Percentiles rank a stretch among this genome's conserved stretches.
These are phyloP conservation scores for Trichocladium uniseriatum DNA, from an alignment of 495 filamentous ascomycete species.

Conservation along the genomic window DNA sequence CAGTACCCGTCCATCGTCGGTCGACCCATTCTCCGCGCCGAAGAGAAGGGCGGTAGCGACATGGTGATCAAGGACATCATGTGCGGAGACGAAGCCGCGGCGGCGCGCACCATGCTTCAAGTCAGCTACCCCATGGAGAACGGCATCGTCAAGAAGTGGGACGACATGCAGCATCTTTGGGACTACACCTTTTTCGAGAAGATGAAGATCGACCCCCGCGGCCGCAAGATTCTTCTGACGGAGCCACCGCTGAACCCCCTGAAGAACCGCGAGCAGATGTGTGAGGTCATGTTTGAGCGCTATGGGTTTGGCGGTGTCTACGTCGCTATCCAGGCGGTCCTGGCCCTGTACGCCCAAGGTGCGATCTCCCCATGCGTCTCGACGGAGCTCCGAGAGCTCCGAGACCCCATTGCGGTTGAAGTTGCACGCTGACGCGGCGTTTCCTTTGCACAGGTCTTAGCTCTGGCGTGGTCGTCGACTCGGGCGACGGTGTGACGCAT, in stretches of 20 bases:
- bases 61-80: constrained; percentile 94
- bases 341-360: constrained; percentile 97
- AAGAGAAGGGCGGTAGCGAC: constrained; percentile 58
- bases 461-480: constrained; percentile 95
- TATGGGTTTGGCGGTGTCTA: constrained; percentile 97
- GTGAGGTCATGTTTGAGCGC: constrained; percentile 95
- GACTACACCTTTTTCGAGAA: constrained; percentile 98
- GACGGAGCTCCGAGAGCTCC: neutral
- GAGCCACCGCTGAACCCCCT: constrained; percentile 97
- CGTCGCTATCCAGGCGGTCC: constrained; percentile 94
- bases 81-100: constrained; percentile 97
- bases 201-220: constrained; percentile 82
- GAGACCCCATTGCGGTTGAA: neutral
- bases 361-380: constrained; percentile 10
- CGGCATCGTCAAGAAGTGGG: constrained; percentile 98
- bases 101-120: constrained; percentile 91
- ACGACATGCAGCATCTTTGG: constrained; percentile 99
- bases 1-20: constrained; percentile 98
- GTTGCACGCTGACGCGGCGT: neutral
- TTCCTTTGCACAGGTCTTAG: constrained; percentile 56
- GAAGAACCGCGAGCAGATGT: constrained; percentile 93
- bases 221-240: constrained; percentile 94
- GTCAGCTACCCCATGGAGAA: constrained; percentile 99
- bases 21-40: constrained; percentile 90
- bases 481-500: constrained; percentile 95